A percentile compares a stretch with the other conserved stretches of the same genome.
Conservation (phyloP, 495 filamentous ascomycete genomes). For the Patellaria atrata region DNA sequence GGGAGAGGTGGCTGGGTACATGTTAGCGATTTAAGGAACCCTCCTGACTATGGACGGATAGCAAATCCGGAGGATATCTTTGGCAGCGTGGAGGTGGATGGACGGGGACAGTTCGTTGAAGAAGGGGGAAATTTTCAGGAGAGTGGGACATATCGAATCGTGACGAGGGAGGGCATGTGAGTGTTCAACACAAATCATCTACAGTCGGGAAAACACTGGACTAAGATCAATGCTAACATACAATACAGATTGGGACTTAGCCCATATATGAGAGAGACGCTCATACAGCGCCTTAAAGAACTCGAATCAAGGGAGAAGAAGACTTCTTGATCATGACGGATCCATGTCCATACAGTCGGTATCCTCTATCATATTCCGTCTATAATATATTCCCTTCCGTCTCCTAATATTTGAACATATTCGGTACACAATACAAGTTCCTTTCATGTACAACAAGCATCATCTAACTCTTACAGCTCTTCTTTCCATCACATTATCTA, state of each 20-base stretch:
- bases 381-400: too few relatives aligned
- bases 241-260: slow-evolving; percentile 38
- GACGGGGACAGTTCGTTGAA: slow-evolving; percentile 53
- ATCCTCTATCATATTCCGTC: too few relatives aligned
- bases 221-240: slow-evolving; percentile 2
- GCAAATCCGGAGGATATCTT: slow-evolving; percentile 86
- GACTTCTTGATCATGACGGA: too few relatives aligned
- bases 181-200: slow-evolving; percentile 20
- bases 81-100: slow-evolving; percentile 79
- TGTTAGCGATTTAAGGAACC: slow-evolving; percentile 65
- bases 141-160: slow-evolving; percentile 53
- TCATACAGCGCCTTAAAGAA: slow-evolving; percentile 30
- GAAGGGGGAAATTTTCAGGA: slow-evolving; percentile 44
- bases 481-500: too few relatives aligned
- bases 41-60: slow-evolving; percentile 82
- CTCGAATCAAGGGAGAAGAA: too few relatives aligned
- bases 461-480: too few relatives aligned
- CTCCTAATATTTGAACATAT: too few relatives aligned
- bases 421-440: too few relatives aligned
- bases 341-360: too few relatives aligned
- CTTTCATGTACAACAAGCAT: too few relatives aligned
- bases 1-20: slow-evolving; percentile 83
- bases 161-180: slow-evolving; percentile 59
- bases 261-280: slow-evolving; percentile 40
- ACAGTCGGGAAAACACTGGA: background rate